Evolutionary conservation across 2,329 filamentous ascomycete species (phyloP), one percentile per base, ranked within the genome.

Genomic region (Fusarium begoniae): DNA sequence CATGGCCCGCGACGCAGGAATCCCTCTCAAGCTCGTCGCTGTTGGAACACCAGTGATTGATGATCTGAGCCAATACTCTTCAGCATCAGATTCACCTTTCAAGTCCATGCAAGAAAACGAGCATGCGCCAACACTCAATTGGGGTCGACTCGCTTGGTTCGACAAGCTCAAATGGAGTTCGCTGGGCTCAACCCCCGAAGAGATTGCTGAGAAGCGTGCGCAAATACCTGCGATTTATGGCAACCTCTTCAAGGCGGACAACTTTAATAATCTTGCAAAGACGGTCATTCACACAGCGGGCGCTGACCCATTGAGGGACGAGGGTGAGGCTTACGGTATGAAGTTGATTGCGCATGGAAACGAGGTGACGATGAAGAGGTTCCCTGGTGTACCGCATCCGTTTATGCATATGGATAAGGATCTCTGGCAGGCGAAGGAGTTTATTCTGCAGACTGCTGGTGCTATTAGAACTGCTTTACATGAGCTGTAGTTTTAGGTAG

Each of bases 331-430:
- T 1, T 87, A 87, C 68, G 86, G 80, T 1, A 75, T 77, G 70
- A 81, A 82, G 72, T 72, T 87, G 63, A 77, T 85, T 15, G 81
- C 84, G 68, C 78, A 80, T n/a, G 86, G 86, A 5, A 84, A 83
- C 66, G 82, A 85, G 72, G 85, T 87, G 30, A 83, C 82, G 4
- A 69, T 85, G 66, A 84, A 83, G 75, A 77, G 85, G n/a, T 87
- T 86, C 69, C 72, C 79, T 3, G 85, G 85, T 1, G 83, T 86
- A 38, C 86, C 86, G 15, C 86, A 88, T 69, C 84, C 84, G 1
- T 88, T 87, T 72, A 85, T 85, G 84, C 84, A 86, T 73, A 86
- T 86, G 85, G 84, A 83, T 54, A 80, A 79, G 69, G 75, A 80
- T 63, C 73, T 83, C 40, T 81, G 79, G 81, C 81, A 83, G 74